Evolutionary conservation across 352 stramenopile species (phyloP).

Genomic region (Globisporangium megalacanthum): DNA sequence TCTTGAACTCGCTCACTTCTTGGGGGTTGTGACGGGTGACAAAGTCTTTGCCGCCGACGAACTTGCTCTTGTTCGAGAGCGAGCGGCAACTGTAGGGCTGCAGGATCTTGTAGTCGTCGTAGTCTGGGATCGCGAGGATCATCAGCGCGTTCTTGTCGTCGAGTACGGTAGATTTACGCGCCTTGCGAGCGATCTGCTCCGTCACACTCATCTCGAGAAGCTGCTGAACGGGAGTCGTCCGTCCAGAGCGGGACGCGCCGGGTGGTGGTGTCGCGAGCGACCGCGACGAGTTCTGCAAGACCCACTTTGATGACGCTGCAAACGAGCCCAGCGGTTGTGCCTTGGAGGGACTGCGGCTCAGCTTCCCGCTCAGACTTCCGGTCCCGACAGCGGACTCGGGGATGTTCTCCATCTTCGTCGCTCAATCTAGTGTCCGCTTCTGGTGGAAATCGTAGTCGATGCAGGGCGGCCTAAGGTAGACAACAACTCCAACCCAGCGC

Average conservation of each 20-base stretch:
- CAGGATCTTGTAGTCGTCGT: conserved; percentile 73
- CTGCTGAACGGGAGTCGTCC: conserved; percentile 20
- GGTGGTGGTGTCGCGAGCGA: conserved; percentile 21
- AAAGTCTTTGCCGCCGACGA: conserved; percentile 60
- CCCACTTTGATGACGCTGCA: conserved; percentile 7
- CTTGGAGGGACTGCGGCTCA: conserved; percentile 8
- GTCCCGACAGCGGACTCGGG: conserved; percentile 3
- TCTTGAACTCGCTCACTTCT: conserved; percentile 72
- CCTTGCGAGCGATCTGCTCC: conserved; percentile 63
- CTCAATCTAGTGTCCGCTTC: neutral
- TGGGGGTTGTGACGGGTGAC: conserved; percentile 69
- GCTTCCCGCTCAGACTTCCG: neutral
- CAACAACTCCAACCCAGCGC: no score
- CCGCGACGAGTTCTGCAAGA: conserved; percentile 19
- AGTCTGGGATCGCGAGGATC: conserved; percentile 69
- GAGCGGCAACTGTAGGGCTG: conserved; percentile 72
- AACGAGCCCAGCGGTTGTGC: neutral
- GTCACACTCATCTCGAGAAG: conserved; percentile 51
- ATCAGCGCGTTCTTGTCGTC: conserved; percentile 64
- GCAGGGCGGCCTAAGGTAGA: neutral
- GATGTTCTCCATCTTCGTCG: conserved; percentile 13
- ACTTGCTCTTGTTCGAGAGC: conserved; percentile 53
- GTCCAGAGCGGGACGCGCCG: conserved; percentile 14
- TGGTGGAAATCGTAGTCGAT: neutral
- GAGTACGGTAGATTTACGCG: conserved; percentile 62